Evolutionary conservation across 2,329 filamentous ascomycete genomes (phyloP), one percentile per base, ranked within the genome.

Genomic region (Clonostachys rhizophaga): DNA sequence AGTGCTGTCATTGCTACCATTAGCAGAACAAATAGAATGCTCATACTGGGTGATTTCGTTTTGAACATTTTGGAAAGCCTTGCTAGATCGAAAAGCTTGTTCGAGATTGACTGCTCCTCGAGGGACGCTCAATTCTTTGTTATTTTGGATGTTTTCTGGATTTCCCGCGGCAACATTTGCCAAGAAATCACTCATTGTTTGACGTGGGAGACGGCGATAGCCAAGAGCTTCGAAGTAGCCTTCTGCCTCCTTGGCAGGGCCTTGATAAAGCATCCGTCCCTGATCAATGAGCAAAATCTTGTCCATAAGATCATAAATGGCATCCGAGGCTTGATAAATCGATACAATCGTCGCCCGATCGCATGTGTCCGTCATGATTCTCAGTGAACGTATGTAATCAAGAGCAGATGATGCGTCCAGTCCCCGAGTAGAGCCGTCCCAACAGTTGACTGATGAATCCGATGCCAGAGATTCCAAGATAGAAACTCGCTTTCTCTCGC

Each of bases 381-480:
- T 73, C 20, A 91, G 66, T 14, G 81, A 79, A 53, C 84, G 76
- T 6, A 87, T 83, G 50, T 89, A 91, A 55, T 89, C 84, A 37
- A 89, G 65, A 0, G 87, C 87, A 0, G 84, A 90, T 7, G 82
- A 81, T 0, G 84, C 83, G 61, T 91, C 87, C 1, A 92, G 71
- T 10, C 87, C 88, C 45, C 79, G 75, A 0, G 87, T 91, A 17
- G 71, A 72, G 35, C 16, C 44, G 2, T n/a, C 42, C 42, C 42
- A 43, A 16, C 17, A 17, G 13, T 34, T 43, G 18, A 43, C 42
- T 6, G 42, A 76, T 0, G 79, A 78, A 34, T 74, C 71, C 13
- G 84, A 84, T 12, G 90, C 70, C 50, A 86, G 77, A 53, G 87
- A 89, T 65, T 94, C 89, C 2, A 86, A 87, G 51, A 94, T 90